Evolutionary conservation across 768 basidiomycete species (phyloP).

Genomic region (Rhizopogon sp.): DNA sequence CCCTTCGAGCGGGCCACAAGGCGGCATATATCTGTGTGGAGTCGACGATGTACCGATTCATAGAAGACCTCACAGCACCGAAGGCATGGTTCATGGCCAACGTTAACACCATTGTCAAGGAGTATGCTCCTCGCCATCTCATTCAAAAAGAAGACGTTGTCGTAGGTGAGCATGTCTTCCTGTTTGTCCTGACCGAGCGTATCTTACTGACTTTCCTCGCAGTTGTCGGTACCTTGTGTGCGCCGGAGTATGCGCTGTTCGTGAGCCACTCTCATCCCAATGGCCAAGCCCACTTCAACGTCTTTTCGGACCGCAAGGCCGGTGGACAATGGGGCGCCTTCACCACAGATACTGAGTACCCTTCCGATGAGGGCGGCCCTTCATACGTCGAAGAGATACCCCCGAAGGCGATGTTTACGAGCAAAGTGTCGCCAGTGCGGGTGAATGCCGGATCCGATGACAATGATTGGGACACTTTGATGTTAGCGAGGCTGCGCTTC

Average conservation of each 20-base stretch:
- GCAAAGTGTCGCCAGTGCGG: slow-evolving; percentile 48
- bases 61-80: slow-evolving; percentile 48
- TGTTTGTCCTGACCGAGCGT: neutral
- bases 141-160: slow-evolving; percentile 58
- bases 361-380: slow-evolving; percentile 39
- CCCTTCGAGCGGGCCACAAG: slow-evolving; percentile 60
- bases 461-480: slow-evolving; percentile 48
- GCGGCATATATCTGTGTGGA: slow-evolving; percentile 61
- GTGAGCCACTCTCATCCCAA: slow-evolving; percentile 69
- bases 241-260: slow-evolving; percentile 69
- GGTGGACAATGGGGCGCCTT: slow-evolving; percentile 75
- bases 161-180: slow-evolving; percentile 26
- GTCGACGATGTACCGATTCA: slow-evolving; percentile 61
- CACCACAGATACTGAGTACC: slow-evolving; percentile 47
- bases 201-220: neutral
- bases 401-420: slow-evolving; percentile 33
- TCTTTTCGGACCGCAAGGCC: slow-evolving; percentile 42
- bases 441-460: neutral
- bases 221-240: slow-evolving; percentile 68
- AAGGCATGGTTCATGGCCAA: slow-evolving; percentile 2
- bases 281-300: slow-evolving; percentile 67
- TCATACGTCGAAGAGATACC: slow-evolving; percentile 38
- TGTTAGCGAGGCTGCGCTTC: slow-evolving; percentile 63
- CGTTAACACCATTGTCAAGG: slow-evolving; percentile 1
- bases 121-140: slow-evolving; percentile 25